Conservation (phyloP, 169 alveolate genomes). For the Theileria sp. region DNA sequence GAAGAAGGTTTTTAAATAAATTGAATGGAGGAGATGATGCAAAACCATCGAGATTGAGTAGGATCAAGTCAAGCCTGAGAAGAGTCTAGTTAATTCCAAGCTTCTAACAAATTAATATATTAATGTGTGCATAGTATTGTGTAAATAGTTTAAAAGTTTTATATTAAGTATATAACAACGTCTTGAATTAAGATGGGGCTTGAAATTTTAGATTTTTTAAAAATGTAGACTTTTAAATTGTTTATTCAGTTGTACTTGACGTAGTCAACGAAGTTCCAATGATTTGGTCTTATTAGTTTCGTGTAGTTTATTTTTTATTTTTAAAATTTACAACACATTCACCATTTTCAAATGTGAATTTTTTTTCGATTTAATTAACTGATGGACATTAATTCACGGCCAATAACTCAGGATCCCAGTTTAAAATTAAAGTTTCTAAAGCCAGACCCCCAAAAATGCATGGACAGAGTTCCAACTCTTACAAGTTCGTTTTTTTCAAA, state of each 20-base stretch:
- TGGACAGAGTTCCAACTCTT: conserved; percentile 27
- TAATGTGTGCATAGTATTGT: background rate
- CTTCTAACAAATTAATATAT: background rate
- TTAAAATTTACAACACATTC: background rate
- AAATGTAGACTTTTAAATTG: background rate
- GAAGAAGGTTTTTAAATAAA: background rate
- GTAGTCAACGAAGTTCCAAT: background rate
- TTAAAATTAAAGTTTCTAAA: conserved; percentile 10
- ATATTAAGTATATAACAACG: background rate
- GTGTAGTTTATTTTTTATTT: too few species aligned
- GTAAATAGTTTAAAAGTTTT: background rate
- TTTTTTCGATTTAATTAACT: background rate
- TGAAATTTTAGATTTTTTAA: background rate
- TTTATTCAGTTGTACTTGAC: background rate
- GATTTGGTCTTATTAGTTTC: background rate
- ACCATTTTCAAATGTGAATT: background rate
- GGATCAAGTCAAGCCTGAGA: background rate
- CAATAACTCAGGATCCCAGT: background rate
- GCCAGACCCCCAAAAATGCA: conserved; percentile 33
- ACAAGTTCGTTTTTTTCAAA: conserved; percentile 13
- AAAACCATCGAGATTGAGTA: background rate
- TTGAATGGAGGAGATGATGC: background rate
- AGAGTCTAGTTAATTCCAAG: background rate
- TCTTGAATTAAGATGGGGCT: background rate
- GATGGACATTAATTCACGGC: background rate